Conservation (phyloP, 1,284 basidiomycete genomes). For the Leccinum insolens region DNA sequence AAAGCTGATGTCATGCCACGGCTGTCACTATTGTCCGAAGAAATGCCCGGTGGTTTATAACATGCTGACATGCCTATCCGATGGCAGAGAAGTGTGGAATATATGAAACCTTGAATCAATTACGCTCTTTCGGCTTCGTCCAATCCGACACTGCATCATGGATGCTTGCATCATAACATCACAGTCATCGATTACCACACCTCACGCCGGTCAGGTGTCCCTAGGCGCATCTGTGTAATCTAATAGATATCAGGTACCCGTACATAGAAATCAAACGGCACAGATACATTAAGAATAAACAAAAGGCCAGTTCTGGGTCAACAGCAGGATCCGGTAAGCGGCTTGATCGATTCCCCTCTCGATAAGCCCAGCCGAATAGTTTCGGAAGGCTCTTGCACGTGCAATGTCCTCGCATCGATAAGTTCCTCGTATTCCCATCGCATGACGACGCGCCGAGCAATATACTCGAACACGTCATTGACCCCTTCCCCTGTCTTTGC, state of each 20-base stretch:
- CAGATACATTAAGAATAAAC: conserved; percentile 22
- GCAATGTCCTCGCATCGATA: conserved; percentile 28
- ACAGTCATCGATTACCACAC: neutral
- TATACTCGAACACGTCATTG: conserved; percentile 67
- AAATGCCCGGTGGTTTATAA: neutral
- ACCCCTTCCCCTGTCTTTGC: conserved; percentile 78
- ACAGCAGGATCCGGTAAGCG: conserved; percentile 21
- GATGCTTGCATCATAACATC: neutral
- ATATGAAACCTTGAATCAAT: neutral
- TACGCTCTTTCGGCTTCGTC: neutral
- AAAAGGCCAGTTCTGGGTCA: conserved; percentile 3
- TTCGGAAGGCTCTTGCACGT: conserved; percentile 22
- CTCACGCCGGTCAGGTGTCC: too few relatives aligned
- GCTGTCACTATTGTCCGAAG: neutral
- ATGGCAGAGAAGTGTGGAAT: neutral
- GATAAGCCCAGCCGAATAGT: conserved; percentile 29
- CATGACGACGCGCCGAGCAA: conserved; percentile 58
- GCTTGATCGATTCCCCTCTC: conserved; percentile 12
- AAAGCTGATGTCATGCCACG: too few relatives aligned
- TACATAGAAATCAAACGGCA: neutral
- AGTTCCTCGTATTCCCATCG: conserved; percentile 66
- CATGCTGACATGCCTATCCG: neutral
- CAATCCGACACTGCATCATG: too few relatives aligned
- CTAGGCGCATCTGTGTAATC: neutral
- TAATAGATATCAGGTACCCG: neutral